phyloP scores from a whole-genome alignment of 495 filamentous ascomycete genomes.

The Penicillium goetzii region DNA sequence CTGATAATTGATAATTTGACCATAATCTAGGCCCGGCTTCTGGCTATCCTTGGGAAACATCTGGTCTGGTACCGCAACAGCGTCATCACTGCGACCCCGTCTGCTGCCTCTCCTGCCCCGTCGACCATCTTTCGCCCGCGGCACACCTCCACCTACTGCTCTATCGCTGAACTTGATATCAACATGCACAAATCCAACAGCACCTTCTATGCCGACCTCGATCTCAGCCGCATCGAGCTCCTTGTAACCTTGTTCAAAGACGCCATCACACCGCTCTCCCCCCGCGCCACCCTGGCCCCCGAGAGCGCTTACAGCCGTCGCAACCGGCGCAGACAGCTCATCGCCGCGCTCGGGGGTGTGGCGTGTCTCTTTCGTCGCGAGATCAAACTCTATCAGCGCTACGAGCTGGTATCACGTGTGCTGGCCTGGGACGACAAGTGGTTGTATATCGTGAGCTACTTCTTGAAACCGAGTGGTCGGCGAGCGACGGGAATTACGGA shows the following conservation, averaged over 20 bases:
- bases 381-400: conserved; percentile 67
- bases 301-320: conserved; percentile 15
- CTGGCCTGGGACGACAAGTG: conserved; percentile 76
- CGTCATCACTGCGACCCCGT: conserved; percentile 4
- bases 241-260: conserved; percentile 48
- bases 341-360: conserved; percentile 68
- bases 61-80: not conserved
- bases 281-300: conserved; percentile 11
- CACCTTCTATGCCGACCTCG: conserved; percentile 83
- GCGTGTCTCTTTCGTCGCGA: conserved; percentile 69
- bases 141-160: conserved; percentile 47
- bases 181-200: conserved; percentile 85
- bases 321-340: conserved; percentile 35
- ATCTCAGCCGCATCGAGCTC: conserved; percentile 69
- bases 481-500: conserved; percentile 3
- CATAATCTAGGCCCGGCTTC: not conserved
- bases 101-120: conserved; percentile 15
- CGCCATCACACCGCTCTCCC: conserved; percentile 32
- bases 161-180: conserved; percentile 67
- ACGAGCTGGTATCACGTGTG: conserved; percentile 74
- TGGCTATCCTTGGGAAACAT: not conserved
- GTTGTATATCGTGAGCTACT: conserved; percentile 49
- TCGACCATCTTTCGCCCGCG: conserved; percentile 44
- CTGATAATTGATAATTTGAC: not conserved
- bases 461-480: conserved; percentile 55